These are phyloP conservation scores for Poa pratensis DNA, from an alignment of 176 grass and related monocot species.

Conservation along the genomic window DNA sequence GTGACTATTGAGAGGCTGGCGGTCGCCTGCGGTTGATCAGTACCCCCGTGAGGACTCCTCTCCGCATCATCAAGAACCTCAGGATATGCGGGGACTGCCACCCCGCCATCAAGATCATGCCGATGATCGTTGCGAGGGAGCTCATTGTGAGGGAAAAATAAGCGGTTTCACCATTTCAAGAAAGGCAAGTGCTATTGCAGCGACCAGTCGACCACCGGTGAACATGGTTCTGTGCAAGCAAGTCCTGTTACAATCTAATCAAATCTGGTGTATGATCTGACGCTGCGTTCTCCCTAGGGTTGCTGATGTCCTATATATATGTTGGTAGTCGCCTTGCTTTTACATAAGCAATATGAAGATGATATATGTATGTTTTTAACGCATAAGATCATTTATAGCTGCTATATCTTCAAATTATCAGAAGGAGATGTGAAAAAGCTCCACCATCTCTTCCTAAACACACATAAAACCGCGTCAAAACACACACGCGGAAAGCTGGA, in stretches of 20 bases:
- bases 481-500: neutral
- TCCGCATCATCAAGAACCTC: conserved; percentile 88
- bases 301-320: conserved; percentile 37
- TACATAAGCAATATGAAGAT: conserved; percentile 26
- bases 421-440: neutral
- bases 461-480: conserved; percentile 17
- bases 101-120: conserved; percentile 91
- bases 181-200: conserved; percentile 86
- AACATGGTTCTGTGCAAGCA: conserved; percentile 25
- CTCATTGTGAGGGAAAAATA: conserved; percentile 86
- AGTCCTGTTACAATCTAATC: too few species aligned
- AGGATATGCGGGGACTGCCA: conserved; percentile 89
- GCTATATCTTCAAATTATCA: neutral
- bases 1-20: conserved; percentile 82
- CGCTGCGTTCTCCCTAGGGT: conserved; percentile 1
- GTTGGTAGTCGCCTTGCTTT: conserved; percentile 20
- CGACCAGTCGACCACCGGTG: conserved; percentile 64
- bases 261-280: neutral
- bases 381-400: neutral
- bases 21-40: conserved; percentile 82
- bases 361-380: neutral
- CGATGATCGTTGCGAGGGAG: conserved; percentile 83
- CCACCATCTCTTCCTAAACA: neutral
- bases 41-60: conserved; percentile 75
- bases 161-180: conserved; percentile 91